phyloP scores from a whole-genome alignment of 2,329 filamentous ascomycete species.

The Bipolaris cookei region DNA sequence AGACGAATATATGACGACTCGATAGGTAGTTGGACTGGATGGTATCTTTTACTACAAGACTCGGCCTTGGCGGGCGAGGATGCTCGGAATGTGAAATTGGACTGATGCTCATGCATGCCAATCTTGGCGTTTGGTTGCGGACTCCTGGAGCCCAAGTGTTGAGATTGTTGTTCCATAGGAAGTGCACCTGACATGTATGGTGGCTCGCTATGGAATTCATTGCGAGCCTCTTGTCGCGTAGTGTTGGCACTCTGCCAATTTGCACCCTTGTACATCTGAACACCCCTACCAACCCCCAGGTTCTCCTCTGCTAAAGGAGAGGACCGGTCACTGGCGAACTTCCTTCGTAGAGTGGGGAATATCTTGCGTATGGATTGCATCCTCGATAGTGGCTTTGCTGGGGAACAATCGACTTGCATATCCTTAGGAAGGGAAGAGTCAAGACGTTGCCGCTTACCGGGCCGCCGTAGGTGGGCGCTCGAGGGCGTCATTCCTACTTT shows the following conservation, averaged over 20 bases:
- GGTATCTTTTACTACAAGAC: neutral
- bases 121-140: conserved; percentile 9
- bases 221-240: neutral
- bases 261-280: conserved; percentile 22
- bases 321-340: conserved; percentile 19
- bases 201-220: conserved; percentile 11
- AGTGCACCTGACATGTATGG: conserved; percentile 37
- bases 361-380: conserved; percentile 39
- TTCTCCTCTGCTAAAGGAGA: conserved; percentile 3
- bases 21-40: conserved; percentile 21
- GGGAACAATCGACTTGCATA: conserved; percentile 28
- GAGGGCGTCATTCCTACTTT: conserved; percentile 12
- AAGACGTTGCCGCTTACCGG: conserved; percentile 42
- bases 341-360: conserved; percentile 34
- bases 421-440: conserved; percentile 34
- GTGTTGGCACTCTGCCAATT: conserved; percentile 14
- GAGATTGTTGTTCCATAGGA: conserved; percentile 18
- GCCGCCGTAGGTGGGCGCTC: conserved; percentile 27
- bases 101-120: conserved; percentile 11
- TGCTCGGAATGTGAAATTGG: conserved; percentile 29
- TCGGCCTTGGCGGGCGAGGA: conserved; percentile 24
- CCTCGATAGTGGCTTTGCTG: conserved; percentile 33
- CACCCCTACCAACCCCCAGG: conserved; percentile 2
- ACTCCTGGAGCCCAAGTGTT: conserved; percentile 3
- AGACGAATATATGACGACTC: conserved; percentile 42